Base-by-base conservation (phyloP, 78 protist genomes). In the Cavenderia fasciculata region DNA sequence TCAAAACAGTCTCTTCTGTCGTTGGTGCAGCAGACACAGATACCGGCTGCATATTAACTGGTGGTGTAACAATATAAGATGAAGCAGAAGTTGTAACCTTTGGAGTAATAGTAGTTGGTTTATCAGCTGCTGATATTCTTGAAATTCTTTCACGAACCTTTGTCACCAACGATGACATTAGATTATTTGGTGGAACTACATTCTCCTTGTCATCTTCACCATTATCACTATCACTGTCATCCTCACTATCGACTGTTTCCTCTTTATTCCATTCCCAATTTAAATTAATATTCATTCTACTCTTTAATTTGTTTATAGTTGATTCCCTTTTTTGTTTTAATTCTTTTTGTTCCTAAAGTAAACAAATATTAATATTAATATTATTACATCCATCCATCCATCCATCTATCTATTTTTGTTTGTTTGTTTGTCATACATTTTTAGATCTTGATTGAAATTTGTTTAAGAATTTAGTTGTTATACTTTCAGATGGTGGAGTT, bases 221-320 rank as follows among this genome's bases (percentile, higher is more conserved):
- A 46, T 8, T 14, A 46, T 8, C 52, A 46, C 52, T 46, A n/a
- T n/a, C n/a, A 71, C 62, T 59, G n/a, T 71, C 49, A 49, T 23
- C 62, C 40, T 38, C 34, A 49, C 49, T 71, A 10, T 71, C 63
- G 21, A 33, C 27, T 44, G 11, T 10, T n/a, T 56, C 21, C 6
- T 56, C 8, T n/a, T 72, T 72, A 59, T 79, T 79, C 87, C 87
- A 77, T 25, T 77, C 87, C 87, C 87, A 77, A 29, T 77, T 74
- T 57, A 52, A 68, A 68, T 68, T 57, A 47, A 77, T 62, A 34
- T 44, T 82, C 90, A 82, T 82, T 21, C 90, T 16, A 43, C 38
- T 68, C 56, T 82, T 82, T 51, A 82, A 57, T 56, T 82, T 82
- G 16, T 66, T 40, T 12, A 82, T 59, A 7, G 90, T 68, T 33